Base-by-base conservation (phyloP, 495 filamentous ascomycete genomes). In the Polyplosphaeria fusca region DNA sequence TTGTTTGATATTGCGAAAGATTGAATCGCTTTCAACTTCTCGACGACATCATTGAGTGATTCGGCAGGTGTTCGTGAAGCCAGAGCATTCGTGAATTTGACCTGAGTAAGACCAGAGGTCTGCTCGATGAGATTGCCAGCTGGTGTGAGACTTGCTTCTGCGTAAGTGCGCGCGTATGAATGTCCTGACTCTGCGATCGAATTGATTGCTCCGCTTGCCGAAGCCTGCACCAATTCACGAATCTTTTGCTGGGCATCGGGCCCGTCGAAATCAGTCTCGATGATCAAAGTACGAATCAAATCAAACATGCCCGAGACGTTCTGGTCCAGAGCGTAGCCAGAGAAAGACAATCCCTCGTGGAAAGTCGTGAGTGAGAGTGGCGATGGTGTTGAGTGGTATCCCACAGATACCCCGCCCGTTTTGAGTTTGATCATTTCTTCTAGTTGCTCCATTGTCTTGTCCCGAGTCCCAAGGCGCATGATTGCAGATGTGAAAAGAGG, bases 401-500 rank as follows among this genome's bases (percentile, higher is more conserved):
- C 82, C 22, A 89, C 83, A 9, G 81, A 85, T 12, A 98, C 79
- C 12, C 93, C 93, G n/a, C 93, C 93, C 4, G 92, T 98, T 72
- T 95, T 95, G 12, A 96, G 76, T 64, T 95, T 96, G 66, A 97
- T 96, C 37, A 89, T 72, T 68, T 96, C 93, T 69, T 98, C 93
- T 38, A 96, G 79, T 67, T 96, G 81, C 68, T 96, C 94, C 89
- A 96, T 96, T 0, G 87, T 82, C 75, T 83, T 86, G 52, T 85
- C 80, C 49, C 85, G 85, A 9, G 93, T 97, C 22, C 93, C 93
- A 13, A 98, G 76, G 24, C 93, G 84, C 86, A 96, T 89, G 35
- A 98, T 85, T 9, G 88, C 84, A 68, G 95, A 90, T 28, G 87
- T 89, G 68, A 97, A 98, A 11, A 98, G 73, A 1, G 93, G 94